phyloP scores from a whole-genome alignment of 202 grass and related monocot species.

The Panicum virgatum region DNA sequence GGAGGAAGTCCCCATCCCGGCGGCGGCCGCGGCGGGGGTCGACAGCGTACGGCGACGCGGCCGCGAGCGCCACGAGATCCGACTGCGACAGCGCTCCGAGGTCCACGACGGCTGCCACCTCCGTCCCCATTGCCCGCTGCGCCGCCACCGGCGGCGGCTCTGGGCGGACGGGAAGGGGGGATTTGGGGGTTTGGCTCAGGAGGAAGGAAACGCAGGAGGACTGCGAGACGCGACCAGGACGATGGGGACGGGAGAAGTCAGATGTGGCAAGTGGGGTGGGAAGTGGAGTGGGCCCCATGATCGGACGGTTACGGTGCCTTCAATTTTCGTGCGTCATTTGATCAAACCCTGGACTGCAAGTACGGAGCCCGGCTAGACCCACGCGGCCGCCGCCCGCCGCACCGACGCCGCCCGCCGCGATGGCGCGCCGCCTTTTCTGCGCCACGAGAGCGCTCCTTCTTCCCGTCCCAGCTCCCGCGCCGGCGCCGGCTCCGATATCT shows the following conservation, averaged over 20 bases:
- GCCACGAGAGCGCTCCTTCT: conserved; percentile 41
- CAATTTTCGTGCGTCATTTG: conserved; percentile 17
- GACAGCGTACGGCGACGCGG: conserved; percentile 49
- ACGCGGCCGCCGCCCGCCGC: not conserved
- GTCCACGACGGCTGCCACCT: conserved; percentile 68
- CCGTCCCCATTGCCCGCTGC: conserved; percentile 59
- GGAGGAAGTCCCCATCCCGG: conserved; percentile 56
- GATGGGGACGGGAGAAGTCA: conserved; percentile 10
- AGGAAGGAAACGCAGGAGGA: not conserved
- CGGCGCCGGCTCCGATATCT: not conserved
- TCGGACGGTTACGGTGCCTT: conserved; percentile 27
- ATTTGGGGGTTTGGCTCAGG: conserved; percentile 43
- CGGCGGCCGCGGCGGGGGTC: conserved; percentile 52
- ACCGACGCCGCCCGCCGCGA: conserved; percentile 18
- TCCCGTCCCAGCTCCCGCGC: conserved; percentile 10
- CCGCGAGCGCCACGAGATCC: conserved; percentile 64
- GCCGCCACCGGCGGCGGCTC: conserved; percentile 13
- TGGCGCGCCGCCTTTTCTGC: conserved; percentile 64
- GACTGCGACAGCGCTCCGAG: conserved; percentile 65
- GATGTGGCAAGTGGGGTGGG: not conserved
- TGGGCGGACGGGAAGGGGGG: not conserved
- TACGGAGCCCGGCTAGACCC: not conserved
- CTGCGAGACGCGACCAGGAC: too few relatives aligned
- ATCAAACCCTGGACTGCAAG: conserved; percentile 1
- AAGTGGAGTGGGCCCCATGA: not conserved